Conservation (phyloP, 1,139 yeast species). For the Candida mesenterica region DNA sequence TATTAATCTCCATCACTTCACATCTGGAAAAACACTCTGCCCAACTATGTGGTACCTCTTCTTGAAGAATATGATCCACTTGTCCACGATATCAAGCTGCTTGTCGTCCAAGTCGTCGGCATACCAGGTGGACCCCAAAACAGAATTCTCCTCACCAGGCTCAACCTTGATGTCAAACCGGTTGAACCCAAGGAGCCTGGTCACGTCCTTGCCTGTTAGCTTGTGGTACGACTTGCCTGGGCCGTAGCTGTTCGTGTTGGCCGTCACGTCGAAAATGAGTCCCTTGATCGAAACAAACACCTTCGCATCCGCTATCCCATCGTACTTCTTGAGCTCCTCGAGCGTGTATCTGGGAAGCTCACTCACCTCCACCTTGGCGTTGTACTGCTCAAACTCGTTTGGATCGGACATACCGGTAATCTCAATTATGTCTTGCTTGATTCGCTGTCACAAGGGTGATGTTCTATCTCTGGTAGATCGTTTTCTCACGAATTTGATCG, state of each 20-base stretch:
- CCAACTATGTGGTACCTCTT: conserved; percentile 48
- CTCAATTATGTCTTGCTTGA: too few relatives aligned
- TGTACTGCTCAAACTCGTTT: conserved; percentile 12
- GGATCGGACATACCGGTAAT: conserved; percentile 7
- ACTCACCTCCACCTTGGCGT: conserved; percentile 23
- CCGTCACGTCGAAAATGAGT: conserved; percentile 70
- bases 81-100: conserved; percentile 50
- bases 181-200: conserved; percentile 59
- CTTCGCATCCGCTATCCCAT: conserved; percentile 32
- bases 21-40: conserved; percentile 13
- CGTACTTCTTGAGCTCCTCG: conserved; percentile 31
- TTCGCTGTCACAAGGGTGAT: too few relatives aligned
- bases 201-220: conserved; percentile 75
- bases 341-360: conserved; percentile 36
- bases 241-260: conserved; percentile 66
- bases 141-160: conserved; percentile 33
- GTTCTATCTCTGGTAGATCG: too few relatives aligned
- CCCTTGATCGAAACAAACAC: conserved; percentile 77
- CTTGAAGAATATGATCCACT: conserved; percentile 57
- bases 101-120: conserved; percentile 47
- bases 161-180: conserved; percentile 24
- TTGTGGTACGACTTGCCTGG: conserved; percentile 72
- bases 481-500: too few relatives aligned
- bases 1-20: too few relatives aligned
- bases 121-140: conserved; percentile 40